phyloP scores from a whole-genome alignment of 345 rosid species.

The Lepidium didymum region DNA sequence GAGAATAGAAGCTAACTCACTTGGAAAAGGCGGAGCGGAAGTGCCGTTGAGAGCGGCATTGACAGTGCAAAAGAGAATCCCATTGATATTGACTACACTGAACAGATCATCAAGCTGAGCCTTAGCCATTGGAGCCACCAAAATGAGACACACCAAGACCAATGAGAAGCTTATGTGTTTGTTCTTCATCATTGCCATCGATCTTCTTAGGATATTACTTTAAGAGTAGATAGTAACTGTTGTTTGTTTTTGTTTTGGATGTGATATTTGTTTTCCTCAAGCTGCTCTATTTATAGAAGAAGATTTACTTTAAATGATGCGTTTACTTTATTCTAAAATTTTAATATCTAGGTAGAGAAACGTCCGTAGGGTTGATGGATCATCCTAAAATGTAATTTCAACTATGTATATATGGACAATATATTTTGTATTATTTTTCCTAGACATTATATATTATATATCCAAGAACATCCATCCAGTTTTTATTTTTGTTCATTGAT shows the following conservation, averaged over 20 bases:
- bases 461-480: background rate
- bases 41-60: conserved; percentile 31
- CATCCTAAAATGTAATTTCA: background rate
- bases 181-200: conserved; percentile 19
- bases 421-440: background rate
- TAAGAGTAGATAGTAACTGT: background rate
- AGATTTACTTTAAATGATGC: background rate
- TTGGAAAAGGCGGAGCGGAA: background rate
- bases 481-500: too few relatives aligned
- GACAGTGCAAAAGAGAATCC: conserved; percentile 36
- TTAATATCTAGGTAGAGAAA: background rate
- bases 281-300: conserved; percentile 28
- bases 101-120: conserved; percentile 41
- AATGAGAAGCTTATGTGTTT: conserved; percentile 15
- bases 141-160: conserved; percentile 6
- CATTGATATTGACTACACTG: conserved; percentile 33
- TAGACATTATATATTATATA: background rate
- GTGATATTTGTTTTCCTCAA: conserved; percentile 12
- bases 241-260: background rate
- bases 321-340: background rate
- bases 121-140: conserved; percentile 31
- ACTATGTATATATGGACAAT: background rate
- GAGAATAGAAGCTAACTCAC: conserved; percentile 14
- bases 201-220: background rate
- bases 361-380: background rate